Base-by-base conservation (phyloP, 1,284 basidiomycete genomes). In the Ceratobasidium sp. region DNA sequence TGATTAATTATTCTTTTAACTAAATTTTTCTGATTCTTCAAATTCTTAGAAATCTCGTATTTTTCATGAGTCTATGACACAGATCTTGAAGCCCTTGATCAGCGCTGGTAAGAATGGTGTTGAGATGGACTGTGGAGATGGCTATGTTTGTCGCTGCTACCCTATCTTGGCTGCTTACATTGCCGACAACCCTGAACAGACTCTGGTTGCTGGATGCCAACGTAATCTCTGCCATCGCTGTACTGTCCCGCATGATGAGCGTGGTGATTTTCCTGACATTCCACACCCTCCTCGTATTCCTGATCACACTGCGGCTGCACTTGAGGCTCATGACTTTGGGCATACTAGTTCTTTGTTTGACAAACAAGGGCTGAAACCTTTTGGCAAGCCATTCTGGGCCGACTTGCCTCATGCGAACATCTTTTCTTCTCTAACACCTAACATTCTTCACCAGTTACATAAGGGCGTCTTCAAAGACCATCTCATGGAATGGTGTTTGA, bases 381-480 rank as follows among this genome's bases (percentile, higher is more conserved):
- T 75, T 20, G 37, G 39, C 3, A 6, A 33, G 11, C 81, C 81
- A 42, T 82, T 83, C 79, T 83, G 83, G 82, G 76, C 53, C 1
- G 74, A 78, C 20, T 75, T 82, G 20, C 82, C 81, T 6, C 76
- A 80, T 64, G 35, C 67, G 15, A 73, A 83, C 74, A 83, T 83
- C 42, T 82, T 81, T 75, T 15, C 63, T 4, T 76, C 54, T 35
- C 69, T 82, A 56, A 81, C 81, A 8, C 82, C 82, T 4, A 81
- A 84, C 58, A 67, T 83, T 45, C 79, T 83, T 1, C 83, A 83
- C 69, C 82, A 83, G 63, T 75, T 83, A 1, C 81, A 83, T 76
- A 82, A 84, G 63, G 83, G 83, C n/a, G 79, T 83, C n/a, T 81
- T 83, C 76, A 83, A 82, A 65, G 66, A 75, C 28, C 76, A 79